phyloP scores from a whole-genome alignment of 2,329 filamentous ascomycete species.

The Hymenoscyphus salicellus region DNA sequence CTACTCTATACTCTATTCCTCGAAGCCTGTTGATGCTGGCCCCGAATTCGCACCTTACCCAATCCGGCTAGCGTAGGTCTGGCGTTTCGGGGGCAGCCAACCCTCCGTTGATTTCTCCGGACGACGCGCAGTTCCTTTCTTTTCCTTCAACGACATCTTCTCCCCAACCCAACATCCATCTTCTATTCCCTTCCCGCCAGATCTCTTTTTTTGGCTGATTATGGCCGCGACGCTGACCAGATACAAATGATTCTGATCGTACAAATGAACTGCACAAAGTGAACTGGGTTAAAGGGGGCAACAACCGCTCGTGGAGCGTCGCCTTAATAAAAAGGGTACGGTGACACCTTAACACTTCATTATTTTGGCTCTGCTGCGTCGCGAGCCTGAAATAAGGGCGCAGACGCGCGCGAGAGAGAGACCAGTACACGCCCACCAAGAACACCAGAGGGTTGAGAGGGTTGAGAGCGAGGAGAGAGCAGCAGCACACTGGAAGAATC shows the following conservation, averaged over 20 bases:
- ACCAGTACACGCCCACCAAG: slow-evolving; percentile 10
- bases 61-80: neutral
- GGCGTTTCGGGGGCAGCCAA: neutral
- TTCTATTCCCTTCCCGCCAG: slow-evolving; percentile 19
- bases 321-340: slow-evolving; percentile 33
- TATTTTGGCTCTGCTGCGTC: slow-evolving; percentile 18
- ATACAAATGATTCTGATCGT: slow-evolving; percentile 32
- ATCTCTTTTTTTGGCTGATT: slow-evolving; percentile 21
- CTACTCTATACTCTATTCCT: too few relatives aligned
- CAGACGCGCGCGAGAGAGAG: slow-evolving; percentile 4
- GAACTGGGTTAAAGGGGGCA: slow-evolving; percentile 24
- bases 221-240: slow-evolving; percentile 32
- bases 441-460: slow-evolving; percentile 9
- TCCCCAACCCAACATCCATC: slow-evolving; percentile 11
- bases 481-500: neutral
- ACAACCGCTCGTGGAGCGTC: slow-evolving; percentile 22
- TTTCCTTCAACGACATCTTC: slow-evolving; percentile 12
- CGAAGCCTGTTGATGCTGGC: neutral
- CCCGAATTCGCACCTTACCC: neutral
- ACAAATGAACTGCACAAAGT: slow-evolving; percentile 36
- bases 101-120: slow-evolving; percentile 12
- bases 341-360: slow-evolving; percentile 36
- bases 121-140: slow-evolving; percentile 14
- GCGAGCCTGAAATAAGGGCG: neutral
- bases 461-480: neutral